A percentile compares a stretch with the other conserved stretches of the same genome.
Evolutionary conservation across 2,329 filamentous ascomycete species (phyloP).

Genomic region (Aspergillus amoenus): DNA sequence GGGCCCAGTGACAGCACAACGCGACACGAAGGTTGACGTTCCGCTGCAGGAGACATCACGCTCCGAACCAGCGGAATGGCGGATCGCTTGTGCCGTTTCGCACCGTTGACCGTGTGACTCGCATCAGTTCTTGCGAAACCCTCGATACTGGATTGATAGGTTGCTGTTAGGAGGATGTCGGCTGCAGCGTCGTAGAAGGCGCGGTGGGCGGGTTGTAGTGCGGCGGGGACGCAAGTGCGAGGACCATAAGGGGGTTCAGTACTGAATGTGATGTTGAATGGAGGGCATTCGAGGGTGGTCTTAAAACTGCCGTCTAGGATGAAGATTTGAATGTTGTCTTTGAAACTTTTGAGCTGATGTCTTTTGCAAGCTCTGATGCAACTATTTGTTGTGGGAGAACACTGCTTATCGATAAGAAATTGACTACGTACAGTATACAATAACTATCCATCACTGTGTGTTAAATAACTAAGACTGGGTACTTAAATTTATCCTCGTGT

Average conservation of each 20-base stretch:
- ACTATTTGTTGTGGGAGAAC: not conserved
- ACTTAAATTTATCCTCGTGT: no score
- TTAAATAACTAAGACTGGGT: no score
- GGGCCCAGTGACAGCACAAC: slow-evolving; percentile 62
- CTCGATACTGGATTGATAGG: slow-evolving; percentile 62
- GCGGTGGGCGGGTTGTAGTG: slow-evolving; percentile 55
- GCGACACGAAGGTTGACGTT: slow-evolving; percentile 4
- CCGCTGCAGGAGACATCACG: slow-evolving; percentile 22
- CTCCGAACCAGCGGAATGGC: slow-evolving; percentile 39
- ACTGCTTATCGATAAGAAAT: not conserved
- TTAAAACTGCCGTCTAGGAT: slow-evolving; percentile 68
- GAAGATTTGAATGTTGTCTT: slow-evolving; percentile 32
- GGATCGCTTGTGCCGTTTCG: slow-evolving; percentile 44
- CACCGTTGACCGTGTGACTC: slow-evolving; percentile 44
- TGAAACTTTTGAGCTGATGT: not conserved
- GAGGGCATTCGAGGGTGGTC: slow-evolving; percentile 61
- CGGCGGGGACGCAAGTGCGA: slow-evolving; percentile 47
- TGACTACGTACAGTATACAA: no score
- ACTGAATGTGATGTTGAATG: slow-evolving; percentile 55
- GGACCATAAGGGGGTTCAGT: slow-evolving; percentile 63
- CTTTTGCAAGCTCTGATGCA: not conserved
- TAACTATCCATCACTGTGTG: no score
- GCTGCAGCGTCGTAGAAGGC: slow-evolving; percentile 58
- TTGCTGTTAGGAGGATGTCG: slow-evolving; percentile 66
- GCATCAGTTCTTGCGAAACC: slow-evolving; percentile 56